A percentile compares a stretch with the other conserved stretches of the same genome.
These are phyloP conservation scores for Trametes coccinea DNA, from an alignment of 768 basidiomycete genomes.

Conservation along the genomic window DNA sequence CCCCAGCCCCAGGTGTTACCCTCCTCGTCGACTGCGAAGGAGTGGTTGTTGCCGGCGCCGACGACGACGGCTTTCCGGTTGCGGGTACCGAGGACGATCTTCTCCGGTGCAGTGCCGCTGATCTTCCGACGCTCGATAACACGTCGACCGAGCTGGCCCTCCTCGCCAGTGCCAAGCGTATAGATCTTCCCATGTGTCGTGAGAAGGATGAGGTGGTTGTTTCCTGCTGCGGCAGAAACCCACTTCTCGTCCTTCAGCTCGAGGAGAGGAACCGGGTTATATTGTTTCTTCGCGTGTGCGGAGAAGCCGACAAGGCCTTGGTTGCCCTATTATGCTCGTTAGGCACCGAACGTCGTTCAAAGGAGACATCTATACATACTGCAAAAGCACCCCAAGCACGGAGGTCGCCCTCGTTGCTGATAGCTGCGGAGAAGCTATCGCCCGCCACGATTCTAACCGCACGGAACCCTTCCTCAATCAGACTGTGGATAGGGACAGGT, in stretches of 20 bases:
- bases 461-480: slow-evolving; percentile 80
- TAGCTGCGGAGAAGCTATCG: slow-evolving; percentile 85
- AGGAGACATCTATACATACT: slow-evolving; percentile 44
- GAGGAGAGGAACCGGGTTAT: slow-evolving; percentile 60
- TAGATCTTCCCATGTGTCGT: slow-evolving; percentile 87
- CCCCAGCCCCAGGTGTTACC: slow-evolving; percentile 95
- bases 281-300: slow-evolving; percentile 64
- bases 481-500: slow-evolving; percentile 56
- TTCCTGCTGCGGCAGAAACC: slow-evolving; percentile 74
- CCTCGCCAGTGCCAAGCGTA: slow-evolving; percentile 89
- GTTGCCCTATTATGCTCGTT: slow-evolving; percentile 46
- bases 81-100: slow-evolving; percentile 73
- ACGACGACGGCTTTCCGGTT: slow-evolving; percentile 64
- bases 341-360: no score
- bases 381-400: slow-evolving; percentile 90
- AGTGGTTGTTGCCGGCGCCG: slow-evolving; percentile 83
- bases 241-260: slow-evolving; percentile 68
- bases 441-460: slow-evolving; percentile 83
- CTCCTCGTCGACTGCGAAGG: slow-evolving; percentile 83
- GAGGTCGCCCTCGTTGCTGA: slow-evolving; percentile 77
- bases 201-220: slow-evolving; percentile 87
- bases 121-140: slow-evolving; percentile 87
- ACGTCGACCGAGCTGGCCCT: slow-evolving; percentile 88
- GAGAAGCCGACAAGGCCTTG: slow-evolving; percentile 88
- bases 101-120: slow-evolving; percentile 86